Conservation (phyloP, 441 rosid genomes). For the Gossypium gossypioides region DNA sequence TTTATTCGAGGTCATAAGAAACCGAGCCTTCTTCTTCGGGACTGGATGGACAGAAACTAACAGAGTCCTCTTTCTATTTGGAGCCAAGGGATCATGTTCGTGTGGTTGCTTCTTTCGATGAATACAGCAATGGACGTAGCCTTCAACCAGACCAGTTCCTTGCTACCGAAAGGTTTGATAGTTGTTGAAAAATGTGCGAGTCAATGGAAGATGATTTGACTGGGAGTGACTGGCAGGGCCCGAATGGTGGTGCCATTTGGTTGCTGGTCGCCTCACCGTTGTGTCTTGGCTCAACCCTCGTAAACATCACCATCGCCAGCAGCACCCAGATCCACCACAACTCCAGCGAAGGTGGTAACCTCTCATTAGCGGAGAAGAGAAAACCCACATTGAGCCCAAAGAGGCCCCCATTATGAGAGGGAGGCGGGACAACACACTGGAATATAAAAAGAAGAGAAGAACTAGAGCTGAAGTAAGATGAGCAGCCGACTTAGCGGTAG, state of each 20-base stretch:
- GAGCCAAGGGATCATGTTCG: slow-evolving; percentile 18
- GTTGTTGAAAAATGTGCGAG: slow-evolving; percentile 36
- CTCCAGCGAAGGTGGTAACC: too few relatives aligned
- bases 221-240: slow-evolving; percentile 92
- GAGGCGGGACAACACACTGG: too few relatives aligned
- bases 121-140: slow-evolving; percentile 23
- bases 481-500: too few relatives aligned
- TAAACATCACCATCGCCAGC: too few relatives aligned
- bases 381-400: too few relatives aligned
- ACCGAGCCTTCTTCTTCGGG: slow-evolving; percentile 14
- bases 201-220: slow-evolving; percentile 55
- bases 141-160: slow-evolving; percentile 29
- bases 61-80: slow-evolving; percentile 4
- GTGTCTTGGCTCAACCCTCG: slow-evolving; percentile 45
- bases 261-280: slow-evolving; percentile 50
- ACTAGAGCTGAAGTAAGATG: too few relatives aligned
- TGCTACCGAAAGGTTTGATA: slow-evolving; percentile 24
- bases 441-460: too few relatives aligned
- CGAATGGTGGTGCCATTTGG: slow-evolving; percentile 83
- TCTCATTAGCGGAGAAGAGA: too few relatives aligned
- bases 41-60: slow-evolving; percentile 18
- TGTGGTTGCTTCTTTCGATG: slow-evolving; percentile 29
- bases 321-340: too few relatives aligned
- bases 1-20: neutral
- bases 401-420: too few relatives aligned